phyloP scores from a whole-genome alignment of 345 rosid genomes.

The Moricandia moricandioides region DNA sequence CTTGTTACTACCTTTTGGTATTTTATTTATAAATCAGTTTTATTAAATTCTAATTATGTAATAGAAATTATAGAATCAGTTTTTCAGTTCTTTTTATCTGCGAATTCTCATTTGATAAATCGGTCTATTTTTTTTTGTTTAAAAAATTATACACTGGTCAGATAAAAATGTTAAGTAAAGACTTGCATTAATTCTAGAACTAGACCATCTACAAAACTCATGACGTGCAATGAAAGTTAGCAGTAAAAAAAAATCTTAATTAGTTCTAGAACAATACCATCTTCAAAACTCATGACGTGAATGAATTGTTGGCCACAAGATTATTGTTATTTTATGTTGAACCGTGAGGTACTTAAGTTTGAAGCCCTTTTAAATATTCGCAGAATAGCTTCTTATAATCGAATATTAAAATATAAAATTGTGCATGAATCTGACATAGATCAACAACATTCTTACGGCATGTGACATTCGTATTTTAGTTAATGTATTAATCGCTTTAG shows the following conservation, averaged over 20 bases:
- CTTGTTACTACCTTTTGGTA: slow-evolving; percentile 3
- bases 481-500: neutral
- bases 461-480: slow-evolving; percentile 10
- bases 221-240: neutral
- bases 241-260: too few species aligned
- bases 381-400: slow-evolving; percentile 3
- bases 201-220: neutral
- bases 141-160: too few species aligned
- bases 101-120: neutral
- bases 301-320: neutral
- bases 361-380: slow-evolving; percentile 5
- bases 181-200: too few species aligned
- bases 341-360: slow-evolving; percentile 12
- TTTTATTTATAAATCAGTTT: neutral
- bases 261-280: neutral
- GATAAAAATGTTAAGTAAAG: too few species aligned
- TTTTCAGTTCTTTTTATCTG: neutral
- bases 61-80: neutral
- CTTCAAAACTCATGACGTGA: slow-evolving; percentile 14
- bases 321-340: neutral
- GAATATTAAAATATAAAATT: slow-evolving; percentile 17
- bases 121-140: too few species aligned
- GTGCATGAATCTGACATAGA: slow-evolving; percentile 31
- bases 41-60: slow-evolving; percentile 5
- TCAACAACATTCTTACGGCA: slow-evolving; percentile 30